Conservation (phyloP, 2,329 filamentous ascomycete species). For the Venturia oleaginea region DNA sequence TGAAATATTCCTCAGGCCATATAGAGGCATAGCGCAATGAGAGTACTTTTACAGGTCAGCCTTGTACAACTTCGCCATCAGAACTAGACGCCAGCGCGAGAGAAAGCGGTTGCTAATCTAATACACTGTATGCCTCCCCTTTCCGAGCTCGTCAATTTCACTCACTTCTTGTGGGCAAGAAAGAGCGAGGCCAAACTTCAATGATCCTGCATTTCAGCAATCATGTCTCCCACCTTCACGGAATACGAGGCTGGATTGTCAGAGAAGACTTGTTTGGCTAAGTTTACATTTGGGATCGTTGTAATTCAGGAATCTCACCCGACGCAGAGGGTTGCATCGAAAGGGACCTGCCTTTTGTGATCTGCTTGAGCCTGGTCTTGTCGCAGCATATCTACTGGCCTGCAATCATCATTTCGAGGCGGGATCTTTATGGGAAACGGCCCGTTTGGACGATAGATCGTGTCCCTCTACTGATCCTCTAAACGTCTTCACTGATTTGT, state of each 20-base stretch:
- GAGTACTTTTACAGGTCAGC: not conserved
- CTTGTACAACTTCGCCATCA: not conserved
- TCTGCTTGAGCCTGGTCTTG: not conserved
- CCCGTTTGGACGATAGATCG: not conserved
- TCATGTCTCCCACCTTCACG: not conserved
- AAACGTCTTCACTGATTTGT: not conserved
- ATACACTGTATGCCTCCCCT: not conserved
- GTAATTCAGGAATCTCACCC: not conserved
- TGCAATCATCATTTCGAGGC: not conserved
- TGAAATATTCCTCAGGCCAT: not conserved
- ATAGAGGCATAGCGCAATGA: not conserved
- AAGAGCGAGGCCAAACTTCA: not conserved
- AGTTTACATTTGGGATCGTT: not conserved
- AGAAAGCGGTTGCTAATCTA: not conserved
- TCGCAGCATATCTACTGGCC: not conserved
- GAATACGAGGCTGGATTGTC: not conserved
- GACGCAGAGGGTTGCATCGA: not conserved
- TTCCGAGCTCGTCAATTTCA: not conserved
- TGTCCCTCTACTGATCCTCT: not conserved
- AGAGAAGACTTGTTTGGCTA: not conserved
- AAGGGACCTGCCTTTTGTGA: not conserved
- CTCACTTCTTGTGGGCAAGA: not conserved
- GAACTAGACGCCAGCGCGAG: not conserved
- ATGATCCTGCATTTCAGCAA: too few relatives aligned
- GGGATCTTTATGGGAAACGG: not conserved